These are phyloP conservation scores for Lentinula sp. DNA, from an alignment of 768 basidiomycete genomes.

Conservation along the genomic window DNA sequence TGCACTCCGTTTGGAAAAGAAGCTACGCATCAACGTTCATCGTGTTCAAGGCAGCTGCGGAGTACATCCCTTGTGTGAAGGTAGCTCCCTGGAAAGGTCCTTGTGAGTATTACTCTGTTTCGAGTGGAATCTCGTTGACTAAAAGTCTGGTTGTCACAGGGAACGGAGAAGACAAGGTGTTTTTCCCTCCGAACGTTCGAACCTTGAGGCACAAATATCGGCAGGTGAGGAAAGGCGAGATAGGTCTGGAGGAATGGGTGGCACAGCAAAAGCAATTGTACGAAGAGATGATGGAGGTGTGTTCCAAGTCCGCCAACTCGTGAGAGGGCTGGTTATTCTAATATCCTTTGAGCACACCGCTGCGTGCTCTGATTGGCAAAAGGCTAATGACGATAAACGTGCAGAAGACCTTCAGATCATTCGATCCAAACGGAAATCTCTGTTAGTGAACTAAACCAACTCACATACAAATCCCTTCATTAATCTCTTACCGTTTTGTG, in stretches of 20 bases:
- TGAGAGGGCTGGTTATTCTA: neutral
- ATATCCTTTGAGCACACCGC: neutral
- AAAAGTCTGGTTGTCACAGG: neutral
- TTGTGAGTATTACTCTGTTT: neutral
- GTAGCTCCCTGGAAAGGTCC: constrained; percentile 1
- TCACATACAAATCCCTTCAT: neutral
- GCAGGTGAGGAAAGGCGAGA: neutral
- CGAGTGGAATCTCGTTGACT: too few species aligned
- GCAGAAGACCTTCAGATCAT: neutral
- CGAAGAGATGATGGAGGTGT: neutral
- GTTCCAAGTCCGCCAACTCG: neutral
- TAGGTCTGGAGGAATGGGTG: constrained; percentile 1
- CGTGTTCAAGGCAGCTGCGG: neutral
- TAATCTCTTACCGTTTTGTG: neutral
- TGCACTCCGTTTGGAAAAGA: constrained; percentile 3
- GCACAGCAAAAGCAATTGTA: neutral
- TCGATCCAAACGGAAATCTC: neutral
- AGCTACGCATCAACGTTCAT: constrained; percentile 3
- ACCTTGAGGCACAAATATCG: neutral
- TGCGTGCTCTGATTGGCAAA: neutral
- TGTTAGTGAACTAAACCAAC: neutral
- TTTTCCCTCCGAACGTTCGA: neutral
- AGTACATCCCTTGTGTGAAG: constrained; percentile 3
- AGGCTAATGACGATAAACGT: neutral
- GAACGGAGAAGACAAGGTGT: constrained; percentile 5